Evolutionary conservation across 2,329 filamentous ascomycete species (phyloP).

Genomic region (Mycosphaerella arachidis): DNA sequence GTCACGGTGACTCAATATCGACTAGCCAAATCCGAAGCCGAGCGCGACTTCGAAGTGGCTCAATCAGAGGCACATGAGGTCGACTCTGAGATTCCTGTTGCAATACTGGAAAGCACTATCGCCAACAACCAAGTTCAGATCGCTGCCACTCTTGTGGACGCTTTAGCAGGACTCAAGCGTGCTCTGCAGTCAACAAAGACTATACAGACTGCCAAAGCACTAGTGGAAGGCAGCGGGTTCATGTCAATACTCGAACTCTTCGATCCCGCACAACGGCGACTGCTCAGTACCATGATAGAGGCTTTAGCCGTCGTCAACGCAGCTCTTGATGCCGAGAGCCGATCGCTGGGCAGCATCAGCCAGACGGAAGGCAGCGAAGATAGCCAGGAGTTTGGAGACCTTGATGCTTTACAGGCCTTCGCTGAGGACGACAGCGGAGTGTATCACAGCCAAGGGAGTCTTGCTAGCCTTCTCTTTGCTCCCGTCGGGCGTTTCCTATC

Average conservation of each 20-base stretch:
- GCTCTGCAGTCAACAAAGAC: conserved; percentile 41
- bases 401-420: conserved; percentile 49
- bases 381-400: conserved; percentile 62
- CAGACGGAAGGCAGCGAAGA: conserved; percentile 49
- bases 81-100: conserved; percentile 38
- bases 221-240: conserved; percentile 38
- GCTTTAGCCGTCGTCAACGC: conserved; percentile 46
- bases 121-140: conserved; percentile 55
- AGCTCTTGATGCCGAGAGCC: conserved; percentile 32
- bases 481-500: conserved; percentile 53
- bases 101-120: conserved; percentile 50
- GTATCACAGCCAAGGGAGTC: conserved; percentile 1
- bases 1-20: conserved; percentile 53
- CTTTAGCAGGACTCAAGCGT: conserved; percentile 47
- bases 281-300: conserved; percentile 45
- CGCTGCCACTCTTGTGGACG: conserved; percentile 51
- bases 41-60: conserved; percentile 46
- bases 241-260: conserved; percentile 50
- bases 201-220: conserved; percentile 22
- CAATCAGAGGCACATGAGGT: conserved; percentile 30
- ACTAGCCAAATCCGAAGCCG: conserved; percentile 54
- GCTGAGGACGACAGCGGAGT: conserved; percentile 3
- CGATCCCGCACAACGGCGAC: conserved; percentile 41
- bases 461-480: conserved; percentile 45
- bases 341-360: conserved; percentile 12